phyloP scores from a whole-genome alignment of 129 eudicot genomes.

The Lactuca sativa region DNA sequence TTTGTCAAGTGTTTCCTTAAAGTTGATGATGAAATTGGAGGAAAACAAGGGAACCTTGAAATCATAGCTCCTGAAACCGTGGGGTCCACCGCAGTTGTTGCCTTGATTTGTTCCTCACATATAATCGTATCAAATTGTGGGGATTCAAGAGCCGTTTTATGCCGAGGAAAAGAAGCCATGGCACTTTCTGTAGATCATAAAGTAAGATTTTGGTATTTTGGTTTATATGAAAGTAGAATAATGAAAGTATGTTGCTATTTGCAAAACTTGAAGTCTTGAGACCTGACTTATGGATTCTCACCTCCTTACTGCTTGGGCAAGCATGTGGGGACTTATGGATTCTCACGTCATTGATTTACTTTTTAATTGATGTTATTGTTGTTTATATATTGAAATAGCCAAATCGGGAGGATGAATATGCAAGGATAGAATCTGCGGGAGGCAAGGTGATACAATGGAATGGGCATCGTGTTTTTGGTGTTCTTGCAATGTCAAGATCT shows the following conservation, averaged over 20 bases:
- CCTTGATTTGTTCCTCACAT: slow-evolving; percentile 49
- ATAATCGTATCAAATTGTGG: slow-evolving; percentile 54
- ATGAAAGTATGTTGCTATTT: not conserved
- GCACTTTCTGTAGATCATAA: slow-evolving; percentile 51
- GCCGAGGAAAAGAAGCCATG: slow-evolving; percentile 58
- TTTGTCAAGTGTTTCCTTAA: slow-evolving; percentile 41
- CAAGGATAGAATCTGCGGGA: slow-evolving; percentile 59
- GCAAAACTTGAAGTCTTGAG: no score
- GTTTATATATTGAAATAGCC: slow-evolving; percentile 37
- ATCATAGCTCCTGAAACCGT: slow-evolving; percentile 48
- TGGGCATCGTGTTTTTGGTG: slow-evolving; percentile 66
- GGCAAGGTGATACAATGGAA: slow-evolving; percentile 82
- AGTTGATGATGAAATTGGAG: slow-evolving; percentile 49
- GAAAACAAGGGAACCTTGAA: slow-evolving; percentile 27
- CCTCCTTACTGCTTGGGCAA: no score
- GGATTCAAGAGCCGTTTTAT: slow-evolving; percentile 51
- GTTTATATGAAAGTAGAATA: not conserved
- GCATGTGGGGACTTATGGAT: no score
- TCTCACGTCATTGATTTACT: not conserved
- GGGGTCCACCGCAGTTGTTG: slow-evolving; percentile 54
- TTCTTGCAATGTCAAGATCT: slow-evolving; percentile 71
- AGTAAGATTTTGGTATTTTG: slow-evolving; percentile 23
- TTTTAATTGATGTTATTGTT: not conserved
- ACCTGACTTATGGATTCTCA: no score
- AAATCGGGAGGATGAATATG: slow-evolving; percentile 60